Percentiles rank a stretch among this genome's conserved stretches.
Evolutionary conservation across 139 green algal genomes (phyloP).

Genomic region (Chlorokybus atmophyticus): DNA sequence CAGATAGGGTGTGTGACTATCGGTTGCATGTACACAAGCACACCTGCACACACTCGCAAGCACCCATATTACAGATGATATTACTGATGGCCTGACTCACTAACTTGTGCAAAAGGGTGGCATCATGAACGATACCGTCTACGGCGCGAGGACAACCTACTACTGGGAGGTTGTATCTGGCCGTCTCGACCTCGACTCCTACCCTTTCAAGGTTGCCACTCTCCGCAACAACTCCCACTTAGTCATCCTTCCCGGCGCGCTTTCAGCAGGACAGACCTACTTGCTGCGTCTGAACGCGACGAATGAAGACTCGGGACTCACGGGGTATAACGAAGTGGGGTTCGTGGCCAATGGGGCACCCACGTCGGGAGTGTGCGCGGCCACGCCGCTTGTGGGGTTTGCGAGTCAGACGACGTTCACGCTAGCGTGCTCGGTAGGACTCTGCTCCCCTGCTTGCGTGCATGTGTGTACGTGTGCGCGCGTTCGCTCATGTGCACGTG

Average conservation of each 20-base stretch:
- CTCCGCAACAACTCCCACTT: conserved; percentile 7
- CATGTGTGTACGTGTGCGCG: too few relatives aligned
- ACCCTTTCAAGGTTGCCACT: conserved; percentile 4
- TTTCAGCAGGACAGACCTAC: conserved; percentile 15
- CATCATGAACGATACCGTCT: neutral
- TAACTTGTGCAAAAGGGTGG: neutral
- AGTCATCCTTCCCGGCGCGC: conserved; percentile 5
- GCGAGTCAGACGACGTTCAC: conserved; percentile 7
- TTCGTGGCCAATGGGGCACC: conserved; percentile 15
- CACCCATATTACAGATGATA: too few relatives aligned
- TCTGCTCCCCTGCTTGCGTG: too few relatives aligned
- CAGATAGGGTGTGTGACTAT: too few relatives aligned
- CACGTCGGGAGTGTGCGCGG: conserved; percentile 3
- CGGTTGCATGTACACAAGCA: too few relatives aligned
- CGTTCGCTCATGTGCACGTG: too few relatives aligned
- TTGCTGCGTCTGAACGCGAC: conserved; percentile 11
- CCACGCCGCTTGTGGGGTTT: conserved; percentile 7
- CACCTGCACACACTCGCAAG: too few relatives aligned
- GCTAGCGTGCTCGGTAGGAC: too few relatives aligned
- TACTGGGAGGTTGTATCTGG: conserved; percentile 9
- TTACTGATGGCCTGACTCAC: too few relatives aligned
- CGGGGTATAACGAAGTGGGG: neutral
- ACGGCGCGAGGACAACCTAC: neutral
- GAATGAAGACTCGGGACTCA: neutral
- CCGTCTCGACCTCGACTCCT: conserved; percentile 10